phyloP scores from a whole-genome alignment of 2,329 filamentous ascomycete genomes.

The Colletotrichum karsti region DNA sequence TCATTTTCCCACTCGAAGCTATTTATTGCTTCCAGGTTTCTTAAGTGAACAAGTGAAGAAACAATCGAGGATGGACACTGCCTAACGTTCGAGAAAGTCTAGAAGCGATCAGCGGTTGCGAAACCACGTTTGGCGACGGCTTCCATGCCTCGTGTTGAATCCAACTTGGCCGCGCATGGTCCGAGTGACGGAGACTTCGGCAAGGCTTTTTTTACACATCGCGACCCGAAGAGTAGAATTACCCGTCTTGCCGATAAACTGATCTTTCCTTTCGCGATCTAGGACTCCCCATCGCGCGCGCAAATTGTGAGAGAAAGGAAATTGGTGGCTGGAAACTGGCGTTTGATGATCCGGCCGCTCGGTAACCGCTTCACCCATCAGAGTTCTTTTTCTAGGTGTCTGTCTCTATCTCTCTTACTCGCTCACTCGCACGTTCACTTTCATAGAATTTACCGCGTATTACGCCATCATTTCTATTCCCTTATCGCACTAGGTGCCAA shows the following conservation, averaged over 20 bases:
- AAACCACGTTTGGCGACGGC: background rate
- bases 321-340: conserved; percentile 6
- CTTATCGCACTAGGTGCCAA: background rate
- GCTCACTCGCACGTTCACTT: background rate
- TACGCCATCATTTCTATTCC: background rate
- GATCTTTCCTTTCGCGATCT: background rate
- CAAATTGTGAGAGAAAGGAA: background rate
- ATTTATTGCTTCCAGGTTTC: too few relatives aligned
- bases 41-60: too few relatives aligned
- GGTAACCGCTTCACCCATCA: background rate
- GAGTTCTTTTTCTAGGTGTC: background rate
- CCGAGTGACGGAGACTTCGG: too few relatives aligned
- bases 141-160: background rate
- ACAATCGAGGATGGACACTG: too few relatives aligned
- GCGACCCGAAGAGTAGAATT: too few relatives aligned
- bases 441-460: background rate
- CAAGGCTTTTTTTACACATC: too few relatives aligned
- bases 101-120: background rate
- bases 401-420: too few relatives aligned
- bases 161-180: too few relatives aligned
- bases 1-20: too few relatives aligned
- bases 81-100: background rate
- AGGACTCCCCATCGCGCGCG: background rate
- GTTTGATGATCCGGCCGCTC: background rate
- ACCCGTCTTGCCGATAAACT: background rate